These are phyloP conservation scores for Ascocoryne sarcoides DNA, from an alignment of 2,329 filamentous ascomycete species.

Conservation along the genomic window DNA sequence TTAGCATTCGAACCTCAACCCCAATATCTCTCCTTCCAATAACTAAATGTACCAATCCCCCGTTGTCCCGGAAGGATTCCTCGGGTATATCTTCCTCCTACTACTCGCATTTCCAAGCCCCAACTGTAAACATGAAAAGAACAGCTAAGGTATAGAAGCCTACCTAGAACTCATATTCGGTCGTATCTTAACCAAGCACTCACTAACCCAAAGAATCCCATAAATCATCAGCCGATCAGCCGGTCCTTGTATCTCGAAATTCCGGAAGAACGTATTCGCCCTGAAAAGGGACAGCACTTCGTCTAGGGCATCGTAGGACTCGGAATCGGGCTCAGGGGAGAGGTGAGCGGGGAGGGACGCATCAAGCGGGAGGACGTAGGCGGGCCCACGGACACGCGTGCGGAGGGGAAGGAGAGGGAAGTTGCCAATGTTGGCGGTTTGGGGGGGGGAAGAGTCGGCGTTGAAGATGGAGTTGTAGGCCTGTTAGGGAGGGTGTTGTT, in stretches of 20 bases:
- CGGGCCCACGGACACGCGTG: slow-evolving; percentile 90
- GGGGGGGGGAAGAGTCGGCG: slow-evolving; percentile 59
- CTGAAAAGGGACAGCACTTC: slow-evolving; percentile 90
- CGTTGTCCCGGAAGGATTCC: not conserved
- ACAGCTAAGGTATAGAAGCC: slow-evolving; percentile 21
- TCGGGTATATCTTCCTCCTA: not conserved
- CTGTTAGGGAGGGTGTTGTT: slow-evolving; percentile 38
- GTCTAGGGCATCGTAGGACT: slow-evolving; percentile 94
- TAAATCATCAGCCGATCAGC: slow-evolving; percentile 94
- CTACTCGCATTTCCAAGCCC: not conserved
- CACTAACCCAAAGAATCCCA: slow-evolving; percentile 89
- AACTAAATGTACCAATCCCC: not conserved
- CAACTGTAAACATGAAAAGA: not conserved
- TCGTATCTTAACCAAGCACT: slow-evolving; percentile 82
- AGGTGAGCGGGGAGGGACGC: slow-evolving; percentile 34
- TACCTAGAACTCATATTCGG: slow-evolving; percentile 58
- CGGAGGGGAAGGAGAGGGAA: slow-evolving; percentile 91
- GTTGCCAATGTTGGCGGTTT: slow-evolving; percentile 63
- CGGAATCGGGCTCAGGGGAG: slow-evolving; percentile 71
- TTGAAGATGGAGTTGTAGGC: slow-evolving; percentile 98
- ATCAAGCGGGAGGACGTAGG: slow-evolving; percentile 68
- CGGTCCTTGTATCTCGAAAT: slow-evolving; percentile 97
- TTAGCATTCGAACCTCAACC: too few relatives aligned
- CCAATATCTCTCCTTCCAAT: too few relatives aligned
- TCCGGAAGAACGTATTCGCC: slow-evolving; percentile 97